These are phyloP conservation scores for Biscogniauxia mediterranea DNA, from an alignment of 2,329 filamentous ascomycete species.

Conservation along the genomic window DNA sequence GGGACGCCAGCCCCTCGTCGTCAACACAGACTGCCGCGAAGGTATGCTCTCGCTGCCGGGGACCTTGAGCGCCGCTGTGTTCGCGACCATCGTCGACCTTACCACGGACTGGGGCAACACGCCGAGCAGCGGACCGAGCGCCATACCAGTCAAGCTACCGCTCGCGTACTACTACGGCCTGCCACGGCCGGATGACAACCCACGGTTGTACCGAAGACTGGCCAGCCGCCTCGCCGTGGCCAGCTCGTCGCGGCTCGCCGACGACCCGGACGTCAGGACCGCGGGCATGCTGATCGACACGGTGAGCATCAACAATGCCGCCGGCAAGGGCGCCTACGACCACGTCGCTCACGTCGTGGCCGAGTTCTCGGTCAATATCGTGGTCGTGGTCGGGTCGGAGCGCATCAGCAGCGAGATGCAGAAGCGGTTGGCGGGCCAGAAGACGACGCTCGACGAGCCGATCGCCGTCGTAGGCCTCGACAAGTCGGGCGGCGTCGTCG, in stretches of 20 bases:
- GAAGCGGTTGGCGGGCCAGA: slow-evolving; percentile 61
- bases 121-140: slow-evolving; percentile 85
- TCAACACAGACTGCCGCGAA: slow-evolving; percentile 83
- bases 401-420: slow-evolving; percentile 72
- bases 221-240: slow-evolving; percentile 75
- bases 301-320: slow-evolving; percentile 62
- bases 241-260: slow-evolving; percentile 72
- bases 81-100: slow-evolving; percentile 83
- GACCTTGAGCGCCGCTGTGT: slow-evolving; percentile 80
- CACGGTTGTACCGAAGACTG: slow-evolving; percentile 69
- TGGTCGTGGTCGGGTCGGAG: slow-evolving; percentile 80
- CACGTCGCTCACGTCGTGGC: slow-evolving; percentile 72
- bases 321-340: slow-evolving; percentile 68
- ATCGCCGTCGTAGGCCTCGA: slow-evolving; percentile 76
- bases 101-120: slow-evolving; percentile 81
- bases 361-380: slow-evolving; percentile 66
- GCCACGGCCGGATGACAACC: slow-evolving; percentile 69
- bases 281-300: slow-evolving; percentile 87
- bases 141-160: slow-evolving; percentile 86
- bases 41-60: slow-evolving; percentile 76
- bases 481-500: slow-evolving; percentile 81
- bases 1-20: slow-evolving; percentile 72
- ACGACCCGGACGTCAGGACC: slow-evolving; percentile 68
- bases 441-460: slow-evolving; percentile 59
- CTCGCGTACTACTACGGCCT: slow-evolving; percentile 87